phyloP scores from a whole-genome alignment of 352 stramenopile genomes.

The Elongisporangium undulatum region DNA sequence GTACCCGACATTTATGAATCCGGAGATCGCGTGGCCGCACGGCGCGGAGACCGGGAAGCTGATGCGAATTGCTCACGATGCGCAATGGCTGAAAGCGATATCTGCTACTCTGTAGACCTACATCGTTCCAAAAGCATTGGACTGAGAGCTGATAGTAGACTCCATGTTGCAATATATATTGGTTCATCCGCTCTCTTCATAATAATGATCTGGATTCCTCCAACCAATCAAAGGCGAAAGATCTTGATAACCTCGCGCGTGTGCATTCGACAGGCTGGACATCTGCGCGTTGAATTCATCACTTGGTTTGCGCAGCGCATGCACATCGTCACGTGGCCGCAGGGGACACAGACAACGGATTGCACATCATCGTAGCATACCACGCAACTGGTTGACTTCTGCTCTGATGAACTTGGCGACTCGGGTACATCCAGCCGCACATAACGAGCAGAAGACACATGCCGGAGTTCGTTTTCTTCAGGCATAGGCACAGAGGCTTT shows the following conservation, averaged over 20 bases:
- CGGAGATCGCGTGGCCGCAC: constrained; percentile 15
- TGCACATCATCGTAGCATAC: neutral
- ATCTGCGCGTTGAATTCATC: neutral
- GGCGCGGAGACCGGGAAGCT: too few species aligned
- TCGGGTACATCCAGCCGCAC: neutral
- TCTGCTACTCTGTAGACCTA: too few species aligned
- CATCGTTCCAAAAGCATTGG: too few species aligned
- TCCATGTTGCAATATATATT: too few species aligned
- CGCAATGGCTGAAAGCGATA: too few species aligned
- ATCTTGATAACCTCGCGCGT: neutral
- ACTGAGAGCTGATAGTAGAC: too few species aligned
- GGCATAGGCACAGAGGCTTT: neutral
- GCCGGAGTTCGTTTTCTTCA: neutral
- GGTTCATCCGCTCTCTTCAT: too few species aligned
- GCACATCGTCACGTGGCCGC: neutral
- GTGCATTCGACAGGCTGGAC: neutral
- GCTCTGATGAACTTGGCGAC: neutral
- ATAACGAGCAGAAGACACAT: neutral
- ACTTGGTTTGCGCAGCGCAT: neutral
- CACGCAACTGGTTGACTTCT: neutral
- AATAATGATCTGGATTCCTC: too few species aligned
- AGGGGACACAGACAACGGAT: neutral
- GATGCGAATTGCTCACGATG: too few species aligned
- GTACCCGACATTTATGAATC: too few species aligned
- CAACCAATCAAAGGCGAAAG: neutral